Evolutionary conservation across 768 basidiomycete genomes (phyloP).

Genomic region (Gloeopeniophorella convolvens): DNA sequence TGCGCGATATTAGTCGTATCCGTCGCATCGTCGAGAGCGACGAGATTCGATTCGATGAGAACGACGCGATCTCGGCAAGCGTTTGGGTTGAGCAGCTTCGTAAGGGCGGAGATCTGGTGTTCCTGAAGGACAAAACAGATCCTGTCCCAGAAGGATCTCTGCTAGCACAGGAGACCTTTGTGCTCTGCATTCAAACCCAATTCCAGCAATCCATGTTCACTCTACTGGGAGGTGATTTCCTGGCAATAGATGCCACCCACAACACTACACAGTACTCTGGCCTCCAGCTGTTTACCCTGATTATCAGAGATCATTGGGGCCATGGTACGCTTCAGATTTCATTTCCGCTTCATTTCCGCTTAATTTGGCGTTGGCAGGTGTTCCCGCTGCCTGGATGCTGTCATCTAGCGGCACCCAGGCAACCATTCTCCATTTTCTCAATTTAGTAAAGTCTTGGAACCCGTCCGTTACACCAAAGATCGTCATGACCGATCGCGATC

Average conservation of each 20-base stretch:
- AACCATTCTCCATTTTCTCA: neutral
- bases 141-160: neutral
- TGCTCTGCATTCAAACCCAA: neutral
- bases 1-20: neutral
- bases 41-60: neutral
- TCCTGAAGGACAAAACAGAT: neutral
- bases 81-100: neutral
- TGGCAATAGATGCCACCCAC: too few species aligned
- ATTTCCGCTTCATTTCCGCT: too few species aligned
- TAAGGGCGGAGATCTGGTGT: neutral
- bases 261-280: neutral
- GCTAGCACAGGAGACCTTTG: neutral
- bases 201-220: neutral
- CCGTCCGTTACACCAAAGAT: neutral
- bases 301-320: slow-evolving; percentile 1
- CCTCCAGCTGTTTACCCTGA: neutral
- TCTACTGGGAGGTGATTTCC: neutral
- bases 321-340: neutral
- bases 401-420: neutral
- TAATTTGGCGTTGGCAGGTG: neutral
- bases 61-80: neutral
- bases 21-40: neutral
- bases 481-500: slow-evolving; percentile 2
- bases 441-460: neutral
- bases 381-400: too few species aligned